phyloP scores from a whole-genome alignment of 768 basidiomycete genomes.

The Mycena rosella region DNA sequence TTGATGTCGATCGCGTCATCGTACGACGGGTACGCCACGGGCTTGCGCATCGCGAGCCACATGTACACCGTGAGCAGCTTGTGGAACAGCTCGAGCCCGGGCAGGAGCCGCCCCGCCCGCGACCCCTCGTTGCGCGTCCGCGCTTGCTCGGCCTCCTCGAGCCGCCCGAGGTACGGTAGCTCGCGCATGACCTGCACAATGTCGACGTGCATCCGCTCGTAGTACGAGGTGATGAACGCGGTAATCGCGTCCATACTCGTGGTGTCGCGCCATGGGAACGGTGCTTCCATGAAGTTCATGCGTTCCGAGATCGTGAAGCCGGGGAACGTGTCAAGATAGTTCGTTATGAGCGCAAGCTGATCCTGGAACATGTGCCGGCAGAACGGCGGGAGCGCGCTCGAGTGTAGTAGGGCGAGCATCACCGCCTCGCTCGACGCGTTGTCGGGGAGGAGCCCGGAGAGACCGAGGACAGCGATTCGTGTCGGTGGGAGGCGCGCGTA shows the following conservation, averaged over 20 bases:
- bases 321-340: conserved; percentile 57
- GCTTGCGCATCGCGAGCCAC: conserved; percentile 84
- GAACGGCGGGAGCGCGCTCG: conserved; percentile 57
- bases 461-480: conserved; percentile 25
- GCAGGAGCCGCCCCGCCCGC: too few relatives aligned
- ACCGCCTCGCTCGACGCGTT: conserved; percentile 56
- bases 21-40: conserved; percentile 74
- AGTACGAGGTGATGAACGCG: conserved; percentile 59
- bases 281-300: conserved; percentile 61
- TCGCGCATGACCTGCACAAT: conserved; percentile 52
- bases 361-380: conserved; percentile 52
- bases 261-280: conserved; percentile 65
- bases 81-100: conserved; percentile 78
- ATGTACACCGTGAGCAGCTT: conserved; percentile 82
- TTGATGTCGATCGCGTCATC: conserved; percentile 67
- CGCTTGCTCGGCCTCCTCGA: conserved; percentile 57
- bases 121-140: conserved; percentile 36
- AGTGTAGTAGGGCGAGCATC: conserved; percentile 62
- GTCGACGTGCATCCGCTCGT: conserved; percentile 55
- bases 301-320: conserved; percentile 61
- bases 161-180: conserved; percentile 52
- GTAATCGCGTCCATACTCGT: conserved; percentile 48
- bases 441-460: conserved; percentile 58
- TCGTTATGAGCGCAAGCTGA: conserved; percentile 41
- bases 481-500: conserved; percentile 61